Evolutionary conservation across 805 yeast species (phyloP).

Genomic region (Wickerhamomyces sydowiorum): DNA sequence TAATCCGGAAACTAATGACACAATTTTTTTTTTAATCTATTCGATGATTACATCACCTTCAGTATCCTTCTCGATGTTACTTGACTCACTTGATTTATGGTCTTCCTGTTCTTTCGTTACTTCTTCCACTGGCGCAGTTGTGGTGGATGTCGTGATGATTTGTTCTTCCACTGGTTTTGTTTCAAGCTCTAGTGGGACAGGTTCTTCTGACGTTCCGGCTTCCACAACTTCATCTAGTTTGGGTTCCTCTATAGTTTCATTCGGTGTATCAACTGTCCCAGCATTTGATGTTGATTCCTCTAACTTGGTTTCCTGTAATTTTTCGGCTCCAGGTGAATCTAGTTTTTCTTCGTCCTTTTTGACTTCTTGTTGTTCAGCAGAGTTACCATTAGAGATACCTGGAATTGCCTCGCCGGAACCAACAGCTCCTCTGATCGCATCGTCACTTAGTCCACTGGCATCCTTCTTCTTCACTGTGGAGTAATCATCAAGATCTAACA

Average conservation of each 20-base stretch:
- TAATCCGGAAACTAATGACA: background rate
- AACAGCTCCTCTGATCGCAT: constrained; percentile 51
- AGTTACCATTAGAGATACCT: constrained; percentile 29
- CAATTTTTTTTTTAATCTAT: background rate
- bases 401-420: constrained; percentile 40
- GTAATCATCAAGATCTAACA: constrained; percentile 36
- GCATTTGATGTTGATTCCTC: background rate
- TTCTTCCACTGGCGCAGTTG: background rate
- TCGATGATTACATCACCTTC: constrained; percentile 18
- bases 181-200: too few relatives aligned
- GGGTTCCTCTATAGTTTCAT: too few relatives aligned
- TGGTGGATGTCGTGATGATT: background rate
- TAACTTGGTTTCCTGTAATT: background rate
- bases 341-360: constrained; percentile 14
- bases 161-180: too few relatives aligned
- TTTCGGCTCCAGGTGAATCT: too few relatives aligned
- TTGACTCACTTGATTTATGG: background rate
- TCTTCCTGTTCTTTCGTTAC: background rate
- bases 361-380: constrained; percentile 5
- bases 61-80: constrained; percentile 6
- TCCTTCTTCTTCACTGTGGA: constrained; percentile 23
- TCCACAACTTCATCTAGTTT: too few relatives aligned
- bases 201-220: too few relatives aligned
- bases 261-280: too few relatives aligned
- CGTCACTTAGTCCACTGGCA: constrained; percentile 31